Conservation (phyloP, 345 rosid species). For the Rhodamnia rubescens region DNA sequence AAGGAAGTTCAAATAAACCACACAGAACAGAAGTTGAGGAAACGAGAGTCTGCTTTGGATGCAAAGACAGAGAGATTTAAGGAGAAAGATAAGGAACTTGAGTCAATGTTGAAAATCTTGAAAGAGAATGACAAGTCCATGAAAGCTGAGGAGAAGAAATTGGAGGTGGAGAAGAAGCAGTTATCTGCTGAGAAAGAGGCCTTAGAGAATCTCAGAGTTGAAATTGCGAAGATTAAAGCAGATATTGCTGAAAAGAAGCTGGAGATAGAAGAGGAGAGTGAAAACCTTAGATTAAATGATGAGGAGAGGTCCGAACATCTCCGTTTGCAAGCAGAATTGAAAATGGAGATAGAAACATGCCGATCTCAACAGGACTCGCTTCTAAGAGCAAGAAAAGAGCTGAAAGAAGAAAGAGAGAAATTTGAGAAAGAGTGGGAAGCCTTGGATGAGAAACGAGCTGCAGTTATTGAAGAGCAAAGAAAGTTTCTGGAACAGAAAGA, state of each 20-base stretch:
- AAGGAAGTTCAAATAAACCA: slow-evolving; percentile 36
- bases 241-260: slow-evolving; percentile 49
- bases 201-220: slow-evolving; percentile 40
- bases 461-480: slow-evolving; percentile 26
- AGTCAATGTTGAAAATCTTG: slow-evolving; percentile 35
- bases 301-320: slow-evolving; percentile 62
- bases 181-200: slow-evolving; percentile 42
- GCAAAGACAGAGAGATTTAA: slow-evolving; percentile 40
- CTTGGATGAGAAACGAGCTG: slow-evolving; percentile 59
- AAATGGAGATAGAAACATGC: slow-evolving; percentile 48
- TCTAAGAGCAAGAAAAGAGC: slow-evolving; percentile 49
- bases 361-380: slow-evolving; percentile 45
- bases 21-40: slow-evolving; percentile 43
- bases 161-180: slow-evolving; percentile 41
- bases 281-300: slow-evolving; percentile 36
- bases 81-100: slow-evolving; percentile 70
- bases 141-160: slow-evolving; percentile 49
- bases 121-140: slow-evolving; percentile 48
- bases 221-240: slow-evolving; percentile 49
- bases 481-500: slow-evolving; percentile 38
- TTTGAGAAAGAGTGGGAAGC: slow-evolving; percentile 78
- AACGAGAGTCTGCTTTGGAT: slow-evolving; percentile 44
- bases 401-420: slow-evolving; percentile 54
- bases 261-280: slow-evolving; percentile 43
- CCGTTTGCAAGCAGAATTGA: slow-evolving; percentile 51